Base-by-base conservation (phyloP, 768 basidiomycete genomes). In the Pleurotus ostreatus region DNA sequence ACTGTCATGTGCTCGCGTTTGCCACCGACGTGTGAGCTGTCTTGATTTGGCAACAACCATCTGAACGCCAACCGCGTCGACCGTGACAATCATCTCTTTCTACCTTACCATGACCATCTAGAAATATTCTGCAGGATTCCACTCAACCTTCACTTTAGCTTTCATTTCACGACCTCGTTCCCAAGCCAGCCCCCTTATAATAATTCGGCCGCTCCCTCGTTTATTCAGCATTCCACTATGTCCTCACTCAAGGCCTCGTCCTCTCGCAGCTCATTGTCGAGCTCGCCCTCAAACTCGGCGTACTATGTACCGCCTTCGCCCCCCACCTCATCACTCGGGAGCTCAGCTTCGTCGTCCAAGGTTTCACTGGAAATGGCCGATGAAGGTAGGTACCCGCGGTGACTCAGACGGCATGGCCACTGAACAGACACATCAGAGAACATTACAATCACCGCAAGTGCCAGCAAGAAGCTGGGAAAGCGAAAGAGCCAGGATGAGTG, bases 401-500 rank as follows among this genome's bases (percentile, higher is more conserved):
- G 46, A 57, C 59, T 34, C 30, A 34, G 30, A 34, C 30, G 30
- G 30, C 30, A 11, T 34, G 30, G 30, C 30, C 30, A 34, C 30
- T 34, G 30, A 34, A 9, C 30, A 11, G 30, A 34, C 11, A 11
- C 8, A 34, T 22, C 68, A 91, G 89, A 91, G 70, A 87, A 91
- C 68, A 68, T 77, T 61, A 92, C 89, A 15, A 82, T 91, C 63
- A 92, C 85, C 44, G 70, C 75, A 52, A 81, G 74, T 12, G 64
- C 80, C 56, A 67, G 75, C 53, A 77, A 73, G 63, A 74, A 66
- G 61, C 71, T 73, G 46, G 80, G 78, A 55, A 84, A 78, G 65
- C 78, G 74, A 68, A 84, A 74, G 69, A 84, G 83, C 65, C 77
- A 81, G 60, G 51, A 53, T 8, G 88, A 89, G 88, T 90, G 68